A percentile compares a stretch with the other conserved stretches of the same genome.
These are phyloP conservation scores for Podochytrium sp. DNA, from an alignment of 192 early-diverging fungal species.

Conservation along the genomic window DNA sequence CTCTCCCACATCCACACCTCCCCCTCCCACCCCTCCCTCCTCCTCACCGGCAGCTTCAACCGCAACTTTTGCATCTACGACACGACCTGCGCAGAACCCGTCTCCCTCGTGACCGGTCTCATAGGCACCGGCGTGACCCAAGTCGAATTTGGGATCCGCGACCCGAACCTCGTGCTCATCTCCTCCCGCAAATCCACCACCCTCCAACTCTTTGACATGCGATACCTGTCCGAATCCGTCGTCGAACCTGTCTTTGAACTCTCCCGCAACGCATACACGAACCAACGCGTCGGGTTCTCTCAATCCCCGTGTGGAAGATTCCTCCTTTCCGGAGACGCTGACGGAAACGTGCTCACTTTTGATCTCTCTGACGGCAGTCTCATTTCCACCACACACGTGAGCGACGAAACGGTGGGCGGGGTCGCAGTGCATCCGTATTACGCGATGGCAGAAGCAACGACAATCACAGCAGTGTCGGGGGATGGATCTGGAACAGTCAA, in stretches of 20 bases:
- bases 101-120: background rate
- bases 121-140: slow-evolving; percentile 15
- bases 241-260: background rate
- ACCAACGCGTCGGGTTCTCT: background rate
- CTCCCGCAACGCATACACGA: background rate
- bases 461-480: background rate
- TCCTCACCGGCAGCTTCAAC: background rate
- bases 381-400: background rate
- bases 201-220: slow-evolving; percentile 1
- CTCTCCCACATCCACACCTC: slow-evolving; percentile 5
- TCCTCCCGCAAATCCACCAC: background rate
- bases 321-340: slow-evolving; percentile 2
- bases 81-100: background rate
- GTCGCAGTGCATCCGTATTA: slow-evolving; percentile 16
- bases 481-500: background rate
- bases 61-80: background rate
- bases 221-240: background rate
- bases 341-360: background rate
- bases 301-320: background rate
- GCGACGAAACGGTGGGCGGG: background rate
- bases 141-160: background rate
- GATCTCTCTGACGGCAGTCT: background rate
- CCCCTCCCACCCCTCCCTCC: slow-evolving; percentile 3
- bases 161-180: background rate
- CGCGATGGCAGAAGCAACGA: background rate